Base-by-base conservation (phyloP, 2,329 filamentous ascomycete species). In the Knufia fluminis region DNA sequence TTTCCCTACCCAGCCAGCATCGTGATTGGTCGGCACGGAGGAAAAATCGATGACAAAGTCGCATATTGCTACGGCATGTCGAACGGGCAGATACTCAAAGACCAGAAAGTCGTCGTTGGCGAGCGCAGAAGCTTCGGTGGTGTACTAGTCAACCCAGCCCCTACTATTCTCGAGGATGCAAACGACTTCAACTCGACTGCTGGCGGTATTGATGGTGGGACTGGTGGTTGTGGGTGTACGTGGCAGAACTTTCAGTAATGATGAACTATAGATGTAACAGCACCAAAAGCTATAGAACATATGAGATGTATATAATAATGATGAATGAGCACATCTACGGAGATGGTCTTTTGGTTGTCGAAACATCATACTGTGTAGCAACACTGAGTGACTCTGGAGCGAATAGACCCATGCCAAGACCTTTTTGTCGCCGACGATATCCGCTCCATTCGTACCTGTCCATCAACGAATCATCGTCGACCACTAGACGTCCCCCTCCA, bases 1-100 rank as follows among this genome's bases (percentile, higher is more conserved):
- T 80, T 83, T 53, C 78, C 79, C 0, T 82, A 81, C 57, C 76
- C 78, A 0, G 69, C 81, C 1, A 80, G 75, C 0, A 69, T 83
- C 35, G 76, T 74, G 0, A 51, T 82, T 2, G 80, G 83, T 58
- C 70, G 80, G 1, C 78, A 82, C 56, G 78, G 79, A 9, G 79
- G 79, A 1, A 63, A 70, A 8, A 63, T 70, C 1, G 65, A 65
- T 22, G 64, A 72, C 53, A 83, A 82, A 62, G 72, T 76, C 52
- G 66, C 79, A 0, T 82, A 80, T 58, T 82, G 79, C 66, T 82
- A 81, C 58, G 69, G 68, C 1, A 62, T 83, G 52, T 71, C 79
- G 54, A 64, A 65, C 19, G 62, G 70, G 12, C 68, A 70, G 4
- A 67, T 68, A 14, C 70, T 79, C 51, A 62, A 72, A 38, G 60